Percentiles rank a stretch among this genome's conserved stretches.
phyloP scores from a whole-genome alignment of 192 early-diverging fungal species.

The Backusella psychrophila region DNA sequence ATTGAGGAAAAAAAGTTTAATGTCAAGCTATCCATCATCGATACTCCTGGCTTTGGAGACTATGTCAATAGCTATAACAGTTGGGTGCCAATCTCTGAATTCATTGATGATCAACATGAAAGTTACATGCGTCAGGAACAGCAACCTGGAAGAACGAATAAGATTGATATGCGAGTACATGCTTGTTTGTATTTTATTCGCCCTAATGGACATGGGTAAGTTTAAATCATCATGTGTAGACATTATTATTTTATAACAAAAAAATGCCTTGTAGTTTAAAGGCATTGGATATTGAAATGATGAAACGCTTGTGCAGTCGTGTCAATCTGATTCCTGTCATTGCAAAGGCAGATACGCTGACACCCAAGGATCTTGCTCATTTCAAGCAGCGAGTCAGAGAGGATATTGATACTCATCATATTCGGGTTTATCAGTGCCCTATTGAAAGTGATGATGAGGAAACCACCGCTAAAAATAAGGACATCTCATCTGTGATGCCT shows the following conservation, averaged over 20 bases:
- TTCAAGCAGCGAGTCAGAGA: constrained; percentile 84
- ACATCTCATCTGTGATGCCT: constrained; percentile 88
- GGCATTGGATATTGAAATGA: constrained; percentile 88
- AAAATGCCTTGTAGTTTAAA: constrained; percentile 42
- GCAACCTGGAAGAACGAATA: constrained; percentile 77
- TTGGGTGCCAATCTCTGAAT: constrained; percentile 94
- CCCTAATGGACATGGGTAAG: constrained; percentile 88
- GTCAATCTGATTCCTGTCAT: constrained; percentile 95
- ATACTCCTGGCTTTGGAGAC: constrained; percentile 97
- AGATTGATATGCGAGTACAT: constrained; percentile 91
- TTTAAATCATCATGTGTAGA: neutral
- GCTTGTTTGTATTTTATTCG: constrained; percentile 97
- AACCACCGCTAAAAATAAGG: constrained; percentile 73
- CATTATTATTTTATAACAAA: too few relatives aligned
- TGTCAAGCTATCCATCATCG: constrained; percentile 89
- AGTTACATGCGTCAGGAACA: constrained; percentile 92
- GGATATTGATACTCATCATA: constrained; percentile 78
- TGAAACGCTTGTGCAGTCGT: constrained; percentile 87
- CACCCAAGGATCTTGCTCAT: constrained; percentile 74
- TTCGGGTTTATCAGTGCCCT: constrained; percentile 79
- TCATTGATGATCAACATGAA: constrained; percentile 94
- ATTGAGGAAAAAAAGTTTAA: constrained; percentile 94
- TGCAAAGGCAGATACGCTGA: constrained; percentile 89
- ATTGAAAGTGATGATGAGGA: constrained; percentile 79
- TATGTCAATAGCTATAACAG: constrained; percentile 94